Base-by-base conservation (phyloP, 2,329 filamentous ascomycete species). In the Mycosphaerelloides madeirae region DNA sequence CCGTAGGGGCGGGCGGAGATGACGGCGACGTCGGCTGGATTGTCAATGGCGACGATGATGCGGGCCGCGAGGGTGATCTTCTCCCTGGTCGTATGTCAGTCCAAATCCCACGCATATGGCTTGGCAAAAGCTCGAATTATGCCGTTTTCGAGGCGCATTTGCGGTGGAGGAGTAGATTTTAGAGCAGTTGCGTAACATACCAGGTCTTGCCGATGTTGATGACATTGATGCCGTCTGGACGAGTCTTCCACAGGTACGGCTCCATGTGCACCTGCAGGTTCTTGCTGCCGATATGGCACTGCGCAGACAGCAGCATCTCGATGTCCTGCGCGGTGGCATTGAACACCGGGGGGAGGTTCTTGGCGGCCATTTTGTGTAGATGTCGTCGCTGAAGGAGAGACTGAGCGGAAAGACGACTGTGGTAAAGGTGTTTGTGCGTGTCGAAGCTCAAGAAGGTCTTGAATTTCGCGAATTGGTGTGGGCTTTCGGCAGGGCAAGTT, bases 141-240 rank as follows among this genome's bases (percentile, higher is more conserved):
- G 22, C 22, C 6, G 9, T 25, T 25, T 25, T 25, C 6, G 22
- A 25, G 22, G 22, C 22, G 22, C 22, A 25, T 25, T 25, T 9
- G 22, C n/a, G 42, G 29, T 18, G 6, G 9, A 12, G 14, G n/a
- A 18, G 29, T 18, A 41, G 31, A 36, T 8, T n/a, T 13, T 11
- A 19, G 22, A 22, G 18, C 14, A 36, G 11, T 34, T 31, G 37
- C 20, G 12, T 33, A 32, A 72, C 84, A 60, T 84, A 95, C 89
- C 90, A 98, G 76, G 93, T 98, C 88, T 98, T 98, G 80, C 91
- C 90, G 75, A 98, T 88, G 84, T 98, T 98, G 75, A 98, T 81
- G 62, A 98, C 82, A 74, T 98, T 98, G 79, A 98, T 85, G 77
- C 93, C 93, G 68, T 98, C 94, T 60, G 88, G 85, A 70, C 93